phyloP scores from a whole-genome alignment of 2,329 filamentous ascomycete genomes.

The Neocatenulostroma microsporum region DNA sequence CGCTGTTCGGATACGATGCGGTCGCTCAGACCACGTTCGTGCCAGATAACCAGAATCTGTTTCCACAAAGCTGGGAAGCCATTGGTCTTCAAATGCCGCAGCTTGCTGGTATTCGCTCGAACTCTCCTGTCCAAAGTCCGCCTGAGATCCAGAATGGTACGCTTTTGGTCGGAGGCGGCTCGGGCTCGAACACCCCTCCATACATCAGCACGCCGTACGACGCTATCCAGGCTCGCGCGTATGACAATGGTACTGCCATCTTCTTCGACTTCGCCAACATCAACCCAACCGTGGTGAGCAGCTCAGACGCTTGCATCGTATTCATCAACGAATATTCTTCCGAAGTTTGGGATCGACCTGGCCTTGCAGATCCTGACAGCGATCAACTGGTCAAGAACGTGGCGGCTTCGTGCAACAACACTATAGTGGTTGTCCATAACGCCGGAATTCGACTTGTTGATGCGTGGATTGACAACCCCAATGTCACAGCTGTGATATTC shows the following conservation, averaged over 20 bases:
- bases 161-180: conserved; percentile 31
- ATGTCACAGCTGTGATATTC: conserved; percentile 57
- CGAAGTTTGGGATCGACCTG: conserved; percentile 33
- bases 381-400: conserved; percentile 52
- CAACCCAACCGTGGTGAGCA: conserved; percentile 43
- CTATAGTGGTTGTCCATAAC: conserved; percentile 59
- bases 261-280: conserved; percentile 51
- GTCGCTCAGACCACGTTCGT: conserved; percentile 26
- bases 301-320: conserved; percentile 41
- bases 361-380: conserved; percentile 35
- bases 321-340: conserved; percentile 50
- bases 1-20: conserved; percentile 55
- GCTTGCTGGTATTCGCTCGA: conserved; percentile 27
- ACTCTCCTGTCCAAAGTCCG: conserved; percentile 18
- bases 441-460: conserved; percentile 55
- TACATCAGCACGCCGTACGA: conserved; percentile 31
- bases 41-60: conserved; percentile 15
- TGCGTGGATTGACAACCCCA: conserved; percentile 53
- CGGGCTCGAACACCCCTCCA: conserved; percentile 27
- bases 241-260: conserved; percentile 49
- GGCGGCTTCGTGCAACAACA: conserved; percentile 52
- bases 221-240: conserved; percentile 28
- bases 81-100: conserved; percentile 17
- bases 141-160: conserved; percentile 25
- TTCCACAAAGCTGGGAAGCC: conserved; percentile 21